Evolutionary conservation across 257 asterid species (phyloP), one percentile per base, ranked within the genome.

Genomic region (Handroanthus guayacan): DNA sequence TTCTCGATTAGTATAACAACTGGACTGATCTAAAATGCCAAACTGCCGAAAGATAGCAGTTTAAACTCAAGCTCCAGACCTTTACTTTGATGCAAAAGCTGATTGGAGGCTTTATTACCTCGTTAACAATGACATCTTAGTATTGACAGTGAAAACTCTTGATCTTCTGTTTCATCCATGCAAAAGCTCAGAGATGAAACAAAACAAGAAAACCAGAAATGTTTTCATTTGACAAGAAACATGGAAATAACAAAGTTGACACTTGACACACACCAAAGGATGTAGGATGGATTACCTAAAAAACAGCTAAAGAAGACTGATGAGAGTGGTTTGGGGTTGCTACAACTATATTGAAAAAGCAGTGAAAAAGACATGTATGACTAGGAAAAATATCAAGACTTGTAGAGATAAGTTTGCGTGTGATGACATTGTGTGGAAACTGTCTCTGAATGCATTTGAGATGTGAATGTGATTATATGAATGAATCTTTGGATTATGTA

Each of bases 321-420:
- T 71, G 68, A 75, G 79, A 81, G 90, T 86, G 79, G 95, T 81
- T 88, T 74, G 50, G 82, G 81, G 89, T 80, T 63, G 91, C 76
- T 84, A 55, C 82, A 91, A 83, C 90, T 71, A 78, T 65, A 62
- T 54, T 78, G 66, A 38, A 47, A 43, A 80, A 13, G 2, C 12
- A 62, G 17, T 39, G 17, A 51, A 25, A 25, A 25, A 67, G 61
- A 76, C 80, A 81, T 85, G 79, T 71, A 70, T 78, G 72, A 31
- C 66, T 72, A 48, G 74, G 16, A 34, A 62, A 62, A 25, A 2
- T 9, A 63, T 64, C 11, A 20, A 41, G 9, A 13, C 25, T 69
- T 44, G 60, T 68, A 62, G 43, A 37, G 31, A 31, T 44, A 11
- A 55, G 69, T 69, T 56, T 72, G 77, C 57, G 4, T 16, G 34